Conservation (phyloP, 2,329 filamentous ascomycete species). For the Zasmidium citrigriseum region DNA sequence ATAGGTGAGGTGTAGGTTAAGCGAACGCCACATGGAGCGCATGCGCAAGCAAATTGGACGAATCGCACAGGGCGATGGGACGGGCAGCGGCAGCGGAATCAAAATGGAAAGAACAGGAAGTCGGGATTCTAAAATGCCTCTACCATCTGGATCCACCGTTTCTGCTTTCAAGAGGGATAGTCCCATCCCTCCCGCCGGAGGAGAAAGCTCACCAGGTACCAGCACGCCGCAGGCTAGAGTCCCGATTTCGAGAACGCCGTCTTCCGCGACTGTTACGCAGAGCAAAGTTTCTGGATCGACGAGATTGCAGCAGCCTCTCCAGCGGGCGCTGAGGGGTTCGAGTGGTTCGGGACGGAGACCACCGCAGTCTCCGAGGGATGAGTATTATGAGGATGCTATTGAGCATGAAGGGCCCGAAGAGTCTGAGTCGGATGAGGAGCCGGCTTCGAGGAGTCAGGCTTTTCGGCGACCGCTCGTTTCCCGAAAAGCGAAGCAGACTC, state of each 20-base stretch:
- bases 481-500: conserved; percentile 16
- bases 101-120: conserved; percentile 57
- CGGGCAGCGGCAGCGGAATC: conserved; percentile 40
- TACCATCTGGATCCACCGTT: conserved; percentile 8
- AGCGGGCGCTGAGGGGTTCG: conserved; percentile 34
- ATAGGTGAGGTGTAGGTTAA: conserved; percentile 55
- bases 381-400: conserved; percentile 30
- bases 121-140: conserved; percentile 35
- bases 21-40: conserved; percentile 85
- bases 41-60: conserved; percentile 88
- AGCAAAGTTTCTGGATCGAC: conserved; percentile 27
- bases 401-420: conserved; percentile 31
- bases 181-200: conserved; percentile 1
- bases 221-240: conserved; percentile 2
- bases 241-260: conserved; percentile 47
- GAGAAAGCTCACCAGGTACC: conserved; percentile 4
- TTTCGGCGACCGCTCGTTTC: conserved; percentile 36
- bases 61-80: conserved; percentile 21
- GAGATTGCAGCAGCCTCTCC: conserved; percentile 20
- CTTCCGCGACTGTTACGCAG: conserved; percentile 51
- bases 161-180: conserved; percentile 11
- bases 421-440: conserved; percentile 38
- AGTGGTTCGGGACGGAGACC: conserved; percentile 34
- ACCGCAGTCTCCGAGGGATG: conserved; percentile 21
- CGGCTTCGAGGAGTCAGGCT: conserved; percentile 45